These are phyloP conservation scores for Chamaecrista fasciculata DNA, from an alignment of 306 rosid species.

Conservation along the genomic window DNA sequence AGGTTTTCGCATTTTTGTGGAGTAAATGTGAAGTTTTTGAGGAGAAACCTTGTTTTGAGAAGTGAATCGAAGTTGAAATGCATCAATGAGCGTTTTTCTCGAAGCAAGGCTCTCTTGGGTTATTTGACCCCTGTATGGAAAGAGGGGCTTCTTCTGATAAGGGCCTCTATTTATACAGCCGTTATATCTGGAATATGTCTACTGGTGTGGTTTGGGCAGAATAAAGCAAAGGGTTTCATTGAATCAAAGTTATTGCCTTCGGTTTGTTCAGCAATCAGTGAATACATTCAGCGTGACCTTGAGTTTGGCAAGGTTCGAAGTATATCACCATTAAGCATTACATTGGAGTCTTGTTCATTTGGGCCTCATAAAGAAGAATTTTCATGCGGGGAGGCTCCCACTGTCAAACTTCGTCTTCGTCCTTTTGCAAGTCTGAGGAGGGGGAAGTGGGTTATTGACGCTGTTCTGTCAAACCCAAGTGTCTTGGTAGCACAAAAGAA, in stretches of 20 bases:
- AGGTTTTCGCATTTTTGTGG: constrained; percentile 61
- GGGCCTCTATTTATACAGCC: constrained; percentile 68
- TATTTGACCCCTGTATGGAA: constrained; percentile 56
- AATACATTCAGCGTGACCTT: constrained; percentile 71
- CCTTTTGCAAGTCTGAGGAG: constrained; percentile 87
- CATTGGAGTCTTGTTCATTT: constrained; percentile 76
- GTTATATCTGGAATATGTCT: constrained; percentile 74
- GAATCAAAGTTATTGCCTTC: constrained; percentile 75
- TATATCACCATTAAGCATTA: constrained; percentile 79
- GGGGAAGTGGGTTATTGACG: constrained; percentile 89
- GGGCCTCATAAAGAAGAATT: constrained; percentile 82
- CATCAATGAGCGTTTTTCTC: constrained; percentile 51
- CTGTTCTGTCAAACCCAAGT: constrained; percentile 68
- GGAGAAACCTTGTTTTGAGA: constrained; percentile 41
- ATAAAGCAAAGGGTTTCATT: constrained; percentile 67
- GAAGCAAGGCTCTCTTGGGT: constrained; percentile 45
- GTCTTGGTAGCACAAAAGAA: constrained; percentile 75
- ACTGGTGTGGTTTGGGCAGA: constrained; percentile 77
- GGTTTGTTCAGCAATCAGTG: constrained; percentile 72
- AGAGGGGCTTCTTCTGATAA: constrained; percentile 67
- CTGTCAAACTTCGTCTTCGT: constrained; percentile 61
- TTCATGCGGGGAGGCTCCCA: constrained; percentile 82
- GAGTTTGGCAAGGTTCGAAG: constrained; percentile 76
- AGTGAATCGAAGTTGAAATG: constrained; percentile 56
- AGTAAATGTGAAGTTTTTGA: constrained; percentile 59